Evolutionary conservation across 495 filamentous ascomycete genomes (phyloP), one percentile per base, ranked within the genome.

Genomic region (Penicillium lividum): DNA sequence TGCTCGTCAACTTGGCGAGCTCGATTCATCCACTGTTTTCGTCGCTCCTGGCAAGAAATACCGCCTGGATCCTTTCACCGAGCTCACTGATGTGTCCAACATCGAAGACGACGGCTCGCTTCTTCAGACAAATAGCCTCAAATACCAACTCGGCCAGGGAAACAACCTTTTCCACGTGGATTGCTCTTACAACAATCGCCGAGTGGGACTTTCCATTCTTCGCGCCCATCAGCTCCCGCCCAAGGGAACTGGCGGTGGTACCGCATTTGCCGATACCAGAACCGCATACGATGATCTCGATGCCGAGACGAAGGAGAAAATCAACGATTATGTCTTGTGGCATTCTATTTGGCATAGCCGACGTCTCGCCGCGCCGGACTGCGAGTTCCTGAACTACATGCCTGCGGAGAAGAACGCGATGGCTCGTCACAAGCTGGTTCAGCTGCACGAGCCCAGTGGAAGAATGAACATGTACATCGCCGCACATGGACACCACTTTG

Each of bases 381-480:
- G n/a, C 9, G 27, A 50, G 4, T 30, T 50, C 47, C 7, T 50
- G 3, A 33, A 50, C 15, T 50, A 50, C 33, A 30, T 50, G 47
- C 16, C 16, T 0, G 16, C 30, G 25, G 25, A 18, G n/a, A 30
- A 30, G 47, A 16, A 31, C 25, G 31, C 30, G 1, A 30, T 30
- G 27, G 47, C 27, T 13, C 47, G 27, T 8, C 47, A 34, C 47
- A 30, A 34, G 27, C 47, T 50, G 27, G 28, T 50, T 6, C 47
- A 50, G 29, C n/a, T 30, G 47, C 47, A 50, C 30, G 30, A 50
- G 47, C 9, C 47, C 25, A 50, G 47, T 27, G 30, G 30, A 7
- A 18, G 47, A 18, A 30, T 50, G 30, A 50, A 50, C n/a, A n/a
- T 50, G n/a, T 50, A 50, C 29, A 31, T 50, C 15, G 47, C 47